These are phyloP conservation scores for Kodamaea sp. DNA, from an alignment of 1,139 yeast genomes.

Conservation along the genomic window DNA sequence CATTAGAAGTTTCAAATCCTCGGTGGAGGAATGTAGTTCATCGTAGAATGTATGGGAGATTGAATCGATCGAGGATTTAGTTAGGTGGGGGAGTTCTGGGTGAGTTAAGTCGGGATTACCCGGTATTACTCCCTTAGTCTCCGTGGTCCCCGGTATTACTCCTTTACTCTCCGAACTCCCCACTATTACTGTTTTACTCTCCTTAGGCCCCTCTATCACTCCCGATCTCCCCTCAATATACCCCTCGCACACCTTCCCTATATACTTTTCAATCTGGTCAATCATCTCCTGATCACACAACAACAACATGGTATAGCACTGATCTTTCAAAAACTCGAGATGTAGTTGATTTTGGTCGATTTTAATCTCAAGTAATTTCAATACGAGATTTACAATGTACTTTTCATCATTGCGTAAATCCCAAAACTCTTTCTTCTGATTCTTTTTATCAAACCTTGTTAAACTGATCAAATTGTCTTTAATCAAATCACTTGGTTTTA, in stretches of 20 bases:
- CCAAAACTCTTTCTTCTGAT: not conserved
- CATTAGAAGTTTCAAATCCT: slow-evolving; percentile 20
- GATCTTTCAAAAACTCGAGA: slow-evolving; percentile 32
- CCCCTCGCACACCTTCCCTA: slow-evolving; percentile 10
- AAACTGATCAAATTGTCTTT: slow-evolving; percentile 34
- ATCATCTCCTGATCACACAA: slow-evolving; percentile 30
- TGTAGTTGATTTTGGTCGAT: slow-evolving; percentile 14
- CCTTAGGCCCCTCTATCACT: too few species aligned
- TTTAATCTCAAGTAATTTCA: slow-evolving; percentile 19
- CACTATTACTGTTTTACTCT: too few species aligned
- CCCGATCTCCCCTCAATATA: too few species aligned
- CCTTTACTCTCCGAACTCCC: too few species aligned
- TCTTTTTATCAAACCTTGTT: slow-evolving; percentile 22
- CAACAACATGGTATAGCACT: slow-evolving; percentile 27
- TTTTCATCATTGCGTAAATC: slow-evolving; percentile 20
- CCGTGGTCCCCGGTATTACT: too few species aligned
- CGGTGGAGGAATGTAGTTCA: slow-evolving; percentile 21
- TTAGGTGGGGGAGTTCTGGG: too few species aligned
- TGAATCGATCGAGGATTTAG: too few species aligned
- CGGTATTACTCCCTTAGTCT: too few species aligned
- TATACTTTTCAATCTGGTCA: slow-evolving; percentile 28
- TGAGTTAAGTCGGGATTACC: too few species aligned
- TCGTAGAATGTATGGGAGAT: slow-evolving; percentile 7
- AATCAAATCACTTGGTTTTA: slow-evolving; percentile 33
- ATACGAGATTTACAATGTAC: slow-evolving; percentile 31